Evolutionary conservation across 1,284 basidiomycete species (phyloP).

Genomic region (Ceraceosorus bombacis): DNA sequence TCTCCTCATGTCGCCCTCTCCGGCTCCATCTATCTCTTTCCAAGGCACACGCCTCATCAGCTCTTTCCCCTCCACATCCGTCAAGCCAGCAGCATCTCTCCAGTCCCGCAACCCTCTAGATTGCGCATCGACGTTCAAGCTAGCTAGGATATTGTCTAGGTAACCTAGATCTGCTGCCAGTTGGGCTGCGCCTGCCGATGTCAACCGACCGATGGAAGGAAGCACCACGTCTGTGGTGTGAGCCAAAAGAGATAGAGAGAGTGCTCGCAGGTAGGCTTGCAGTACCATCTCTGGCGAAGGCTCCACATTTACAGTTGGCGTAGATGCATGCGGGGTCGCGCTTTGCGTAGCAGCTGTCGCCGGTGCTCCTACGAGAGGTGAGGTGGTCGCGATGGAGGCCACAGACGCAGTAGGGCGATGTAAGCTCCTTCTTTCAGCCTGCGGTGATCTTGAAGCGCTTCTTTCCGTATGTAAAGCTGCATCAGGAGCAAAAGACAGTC

Average conservation of each 20-base stretch:
- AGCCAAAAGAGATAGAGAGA: constrained; percentile 67
- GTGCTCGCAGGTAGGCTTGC: constrained; percentile 82
- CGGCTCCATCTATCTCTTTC: too few species aligned
- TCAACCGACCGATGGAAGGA: constrained; percentile 57
- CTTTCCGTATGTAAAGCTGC: too few species aligned
- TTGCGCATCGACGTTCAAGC: constrained; percentile 57
- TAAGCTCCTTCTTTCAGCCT: constrained; percentile 32
- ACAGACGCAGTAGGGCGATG: constrained; percentile 48
- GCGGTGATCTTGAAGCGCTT: constrained; percentile 13
- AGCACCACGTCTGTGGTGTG: constrained; percentile 54
- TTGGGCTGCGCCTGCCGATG: constrained; percentile 66
- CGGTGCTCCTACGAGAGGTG: constrained; percentile 22
- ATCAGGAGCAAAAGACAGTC: constrained; percentile 8
- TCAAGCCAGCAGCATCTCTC: background rate
- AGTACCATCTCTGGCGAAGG: constrained; percentile 74
- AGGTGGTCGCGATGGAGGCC: constrained; percentile 16
- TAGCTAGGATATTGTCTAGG: constrained; percentile 78
- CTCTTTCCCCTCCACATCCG: background rate
- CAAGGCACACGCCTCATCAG: background rate
- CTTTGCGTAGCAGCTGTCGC: background rate
- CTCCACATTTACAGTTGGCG: constrained; percentile 48
- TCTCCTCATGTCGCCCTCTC: too few species aligned
- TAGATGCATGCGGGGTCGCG: constrained; percentile 22
- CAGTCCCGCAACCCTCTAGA: background rate
- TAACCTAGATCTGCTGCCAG: constrained; percentile 81